Base-by-base conservation (phyloP, 1,284 basidiomycete species). In the Moniliella sp. region DNA sequence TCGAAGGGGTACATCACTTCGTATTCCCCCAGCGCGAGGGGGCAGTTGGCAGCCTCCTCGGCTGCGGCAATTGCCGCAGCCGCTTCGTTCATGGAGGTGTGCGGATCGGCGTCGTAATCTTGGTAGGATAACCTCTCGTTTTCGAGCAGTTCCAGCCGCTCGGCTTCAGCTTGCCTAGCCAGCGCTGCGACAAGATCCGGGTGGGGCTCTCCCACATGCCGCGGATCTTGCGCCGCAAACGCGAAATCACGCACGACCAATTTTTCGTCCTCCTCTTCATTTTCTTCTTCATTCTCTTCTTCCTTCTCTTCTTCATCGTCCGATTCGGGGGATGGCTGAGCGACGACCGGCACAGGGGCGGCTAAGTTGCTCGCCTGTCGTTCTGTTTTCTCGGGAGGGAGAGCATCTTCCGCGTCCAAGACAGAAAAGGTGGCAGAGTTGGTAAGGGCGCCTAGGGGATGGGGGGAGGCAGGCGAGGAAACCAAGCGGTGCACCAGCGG, bases 211-310 rank as follows among this genome's bases (percentile, higher is more conserved):
- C 47, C 42, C 4, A 31, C 19, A 27, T 49, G 42, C 17, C 45
- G 36, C 8, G 45, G 38, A 26, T 49, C 47, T n/a, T 41, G 33
- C 5, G 12, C 8, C 2, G 36, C 14, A 23, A 39, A 50, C 2
- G 45, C 48, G 32, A 48, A 50, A 36, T 50, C 48, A 15, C 48
- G 42, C 13, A 50, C 33, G n/a, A n/a, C n/a, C n/a, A n/a, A n/a
- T n/a, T n/a, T n/a, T n/a, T n/a, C n/a, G n/a, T n/a, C n/a, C n/a
- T n/a, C n/a, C n/a, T n/a, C n/a, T n/a, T n/a, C n/a, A n/a, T n/a
- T n/a, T n/a, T n/a, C n/a, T n/a, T n/a, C n/a, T n/a, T n/a, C n/a
- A n/a, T n/a, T n/a, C n/a, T n/a, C n/a, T n/a, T n/a, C n/a, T n/a
- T n/a, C n/a, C n/a, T n/a, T n/a, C n/a, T n/a, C n/a, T n/a, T n/a